Evolutionary conservation across 768 basidiomycete species (phyloP), one percentile per base, ranked within the genome.

Genomic region (Phallus indusiatus): DNA sequence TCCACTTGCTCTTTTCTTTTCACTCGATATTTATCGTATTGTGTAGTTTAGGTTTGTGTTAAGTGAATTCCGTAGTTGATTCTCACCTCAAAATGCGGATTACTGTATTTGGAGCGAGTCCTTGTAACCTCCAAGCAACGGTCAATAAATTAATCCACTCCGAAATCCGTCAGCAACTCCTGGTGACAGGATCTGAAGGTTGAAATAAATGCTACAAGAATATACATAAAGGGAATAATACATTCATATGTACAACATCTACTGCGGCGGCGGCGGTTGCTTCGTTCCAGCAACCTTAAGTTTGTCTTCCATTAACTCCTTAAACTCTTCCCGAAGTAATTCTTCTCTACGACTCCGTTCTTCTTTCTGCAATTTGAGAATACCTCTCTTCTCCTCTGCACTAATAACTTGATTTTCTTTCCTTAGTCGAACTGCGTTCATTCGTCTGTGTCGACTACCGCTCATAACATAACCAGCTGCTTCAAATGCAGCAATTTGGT

Each of bases 351-450:
- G 84, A 72, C 87, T 85, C 71, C 88, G 83, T 75, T 99, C 96
- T 71, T 97, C 95, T 69, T 78, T 88, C 73, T 97, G 95, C 71
- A 97, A 67, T 73, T 96, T 95, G 69, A 98, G 69, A 60, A 98
- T 94, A 36, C 92, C 90, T 35, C 96, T 75, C 79, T 98, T 98
- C 79, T 99, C 96, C 73, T 98, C 96, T 1, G 95, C 94, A 66
- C 88, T 91, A 69, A 99, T 99, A 63, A 98, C 94, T 74, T 99
- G 96, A 75, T 99, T 97, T 77, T 99, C 96, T 78, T 98, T 98
- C 68, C 95, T 78, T 84, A 99, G 90, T 61, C 96, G 89, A 48
- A 99, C 95, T 0, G 96, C 95, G 65, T 98, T 99, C 96, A 99
- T 99, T 71, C 93, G 81, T 63, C 89, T 81, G 72, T 99, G 94